Percentiles rank a stretch among this genome's conserved stretches.
phyloP scores from a whole-genome alignment of 2,329 filamentous ascomycete genomes.

The Aspergillus sp. region DNA sequence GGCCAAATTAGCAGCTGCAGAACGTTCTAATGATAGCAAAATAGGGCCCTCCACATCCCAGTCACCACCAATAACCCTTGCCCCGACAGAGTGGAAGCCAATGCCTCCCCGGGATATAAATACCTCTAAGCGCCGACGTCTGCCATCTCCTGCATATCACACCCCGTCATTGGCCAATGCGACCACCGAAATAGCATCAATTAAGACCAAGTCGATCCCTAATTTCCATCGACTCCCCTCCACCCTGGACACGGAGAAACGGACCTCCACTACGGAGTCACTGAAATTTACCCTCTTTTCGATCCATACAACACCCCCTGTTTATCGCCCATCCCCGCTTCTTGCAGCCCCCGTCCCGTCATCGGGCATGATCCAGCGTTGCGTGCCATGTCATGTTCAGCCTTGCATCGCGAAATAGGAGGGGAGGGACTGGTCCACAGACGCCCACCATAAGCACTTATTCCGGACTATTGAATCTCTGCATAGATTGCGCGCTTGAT shows the following conservation, averaged over 20 bases:
- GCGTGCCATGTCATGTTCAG: too few relatives aligned
- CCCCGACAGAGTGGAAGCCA: conserved; percentile 14
- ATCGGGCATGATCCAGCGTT: too few relatives aligned
- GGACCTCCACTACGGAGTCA: not conserved
- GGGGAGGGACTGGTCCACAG: too few relatives aligned
- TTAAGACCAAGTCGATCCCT: not conserved
- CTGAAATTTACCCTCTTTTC: not conserved
- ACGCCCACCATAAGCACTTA: not conserved
- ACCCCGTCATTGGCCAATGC: not conserved
- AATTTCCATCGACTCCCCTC: too few relatives aligned
- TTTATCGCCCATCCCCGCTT: not conserved
- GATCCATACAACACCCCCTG: not conserved
- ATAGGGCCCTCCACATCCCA: conserved; percentile 3
- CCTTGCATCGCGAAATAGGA: too few relatives aligned
- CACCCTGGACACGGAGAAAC: not conserved
- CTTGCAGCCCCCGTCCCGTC: not conserved
- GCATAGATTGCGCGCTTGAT: not conserved
- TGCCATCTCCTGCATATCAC: not conserved
- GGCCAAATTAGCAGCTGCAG: not conserved
- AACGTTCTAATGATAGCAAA: conserved; percentile 18
- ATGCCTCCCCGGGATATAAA: conserved; percentile 7
- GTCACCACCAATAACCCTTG: not conserved
- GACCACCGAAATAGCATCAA: conserved; percentile 6
- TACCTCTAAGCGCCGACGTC: conserved; percentile 17
- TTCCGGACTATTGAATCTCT: not conserved